phyloP scores from a whole-genome alignment of 164 flowering plant species.

The Aristolochia fimbriata region DNA sequence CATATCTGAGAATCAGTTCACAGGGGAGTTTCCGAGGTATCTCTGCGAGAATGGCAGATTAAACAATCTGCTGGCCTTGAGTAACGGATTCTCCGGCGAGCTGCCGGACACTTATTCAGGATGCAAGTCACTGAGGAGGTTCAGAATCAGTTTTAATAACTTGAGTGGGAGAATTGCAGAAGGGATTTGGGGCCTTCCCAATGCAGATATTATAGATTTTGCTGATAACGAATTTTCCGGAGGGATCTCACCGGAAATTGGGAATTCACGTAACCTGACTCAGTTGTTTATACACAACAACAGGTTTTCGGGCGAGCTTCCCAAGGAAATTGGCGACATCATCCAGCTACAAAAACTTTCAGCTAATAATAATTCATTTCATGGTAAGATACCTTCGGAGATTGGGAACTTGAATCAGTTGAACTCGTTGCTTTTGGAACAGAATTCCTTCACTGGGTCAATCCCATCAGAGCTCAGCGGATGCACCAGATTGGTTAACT shows the following conservation, averaged over 20 bases:
- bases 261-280: constrained; percentile 43
- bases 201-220: constrained; percentile 51
- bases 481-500: constrained; percentile 50
- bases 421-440: constrained; percentile 55
- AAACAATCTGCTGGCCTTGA: constrained; percentile 50
- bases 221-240: constrained; percentile 63
- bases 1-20: constrained; percentile 79
- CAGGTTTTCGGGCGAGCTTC: constrained; percentile 61
- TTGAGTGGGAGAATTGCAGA: constrained; percentile 55
- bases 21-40: constrained; percentile 66
- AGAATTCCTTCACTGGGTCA: constrained; percentile 49
- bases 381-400: constrained; percentile 53
- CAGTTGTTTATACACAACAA: constrained; percentile 56
- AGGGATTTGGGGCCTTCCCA: constrained; percentile 69
- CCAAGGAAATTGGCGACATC: constrained; percentile 48
- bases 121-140: constrained; percentile 59
- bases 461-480: constrained; percentile 56
- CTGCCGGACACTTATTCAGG: constrained; percentile 55
- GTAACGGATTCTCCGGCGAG: constrained; percentile 61
- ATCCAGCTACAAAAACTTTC: constrained; percentile 36
- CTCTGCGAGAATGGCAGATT: constrained; percentile 46
- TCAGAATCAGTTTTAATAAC: constrained; percentile 53
- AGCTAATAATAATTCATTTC: constrained; percentile 45
- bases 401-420: constrained; percentile 46
- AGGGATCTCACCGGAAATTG: constrained; percentile 40